Evolutionary conservation across 768 basidiomycete species (phyloP), one percentile per base, ranked within the genome.

Genomic region (Obba rivulosa): DNA sequence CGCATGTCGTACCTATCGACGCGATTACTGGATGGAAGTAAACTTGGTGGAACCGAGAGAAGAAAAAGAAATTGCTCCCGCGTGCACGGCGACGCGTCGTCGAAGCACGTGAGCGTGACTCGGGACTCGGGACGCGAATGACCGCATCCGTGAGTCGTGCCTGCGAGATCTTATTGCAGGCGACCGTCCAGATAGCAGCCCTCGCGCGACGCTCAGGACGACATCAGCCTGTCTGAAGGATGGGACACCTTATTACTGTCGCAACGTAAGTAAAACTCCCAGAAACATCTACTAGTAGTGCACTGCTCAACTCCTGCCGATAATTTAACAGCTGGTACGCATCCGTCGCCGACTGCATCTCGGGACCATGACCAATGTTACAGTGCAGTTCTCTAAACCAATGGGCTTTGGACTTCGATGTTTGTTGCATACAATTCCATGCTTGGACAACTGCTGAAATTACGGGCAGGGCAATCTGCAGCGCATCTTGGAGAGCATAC

Each of bases 361-460:
- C 4, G 34, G 8, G 36, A 7, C 25, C 13, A 25, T 44, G 9
- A 52, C 16, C 36, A 34, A 10, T 17, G 34, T 39, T 13, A 25
- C 8, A 37, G 23, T 17, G 16, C 39, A 95, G 92, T 64, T 93
- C 92, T 14, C 73, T 99, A 23, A 95, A 97, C 60, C 95, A 99
- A 68, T 97, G 95, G 92, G 89, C 96, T 7, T 69, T 98, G 34
- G 95, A 97, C 65, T 97, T 97, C 53, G 83, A 94, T 62, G 93
- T 87, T n/a, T n/a, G n/a, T n/a, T n/a, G n/a, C n/a, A n/a, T n/a
- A n/a, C n/a, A n/a, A n/a, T n/a, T n/a, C n/a, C n/a, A n/a, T n/a
- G n/a, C n/a, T n/a, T n/a, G n/a, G n/a, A n/a, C n/a, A 59, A 52
- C 71, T 53, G 13, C 23, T 10, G n/a, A 2, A 8, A 14, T 10